Percentiles rank a stretch among this genome's conserved stretches.
Conservation (phyloP, 2,329 filamentous ascomycete genomes). For the Pseudogymnoascus sp. region DNA sequence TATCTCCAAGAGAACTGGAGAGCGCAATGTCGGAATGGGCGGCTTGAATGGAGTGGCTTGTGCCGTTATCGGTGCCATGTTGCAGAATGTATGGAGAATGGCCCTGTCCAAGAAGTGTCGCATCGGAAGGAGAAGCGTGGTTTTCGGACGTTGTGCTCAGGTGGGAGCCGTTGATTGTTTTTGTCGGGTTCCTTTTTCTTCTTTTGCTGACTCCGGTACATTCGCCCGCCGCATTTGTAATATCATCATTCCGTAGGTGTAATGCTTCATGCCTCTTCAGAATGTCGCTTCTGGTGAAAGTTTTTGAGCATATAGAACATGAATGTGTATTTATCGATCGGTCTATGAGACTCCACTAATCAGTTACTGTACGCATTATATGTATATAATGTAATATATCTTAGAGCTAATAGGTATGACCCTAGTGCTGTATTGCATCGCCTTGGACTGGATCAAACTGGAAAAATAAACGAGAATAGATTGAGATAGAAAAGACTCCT, state of each 20-base stretch:
- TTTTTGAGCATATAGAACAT: slow-evolving; percentile 20
- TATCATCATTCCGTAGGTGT: slow-evolving; percentile 9
- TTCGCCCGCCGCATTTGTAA: background rate
- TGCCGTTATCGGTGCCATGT: background rate
- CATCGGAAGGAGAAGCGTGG: background rate
- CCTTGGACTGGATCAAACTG: slow-evolving; percentile 12
- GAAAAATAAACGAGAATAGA: background rate
- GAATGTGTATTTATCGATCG: slow-evolving; percentile 12
- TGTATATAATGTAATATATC: background rate
- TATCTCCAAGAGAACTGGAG: background rate
- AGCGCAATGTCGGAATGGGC: background rate
- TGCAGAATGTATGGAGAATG: background rate
- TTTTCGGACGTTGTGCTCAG: background rate
- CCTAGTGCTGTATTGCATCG: background rate
- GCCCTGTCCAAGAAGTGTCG: background rate
- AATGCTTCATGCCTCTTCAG: slow-evolving; percentile 20
- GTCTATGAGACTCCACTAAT: background rate
- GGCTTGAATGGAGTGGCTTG: background rate
- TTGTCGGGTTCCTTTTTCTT: background rate
- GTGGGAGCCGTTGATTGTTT: background rate
- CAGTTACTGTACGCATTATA: background rate
- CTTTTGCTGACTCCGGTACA: background rate
- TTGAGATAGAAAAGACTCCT: background rate
- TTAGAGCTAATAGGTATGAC: background rate
- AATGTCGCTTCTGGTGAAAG: slow-evolving; percentile 21